Percentiles rank a stretch among this genome's conserved stretches.
Evolutionary conservation across 1,139 yeast genomes (phyloP).

Genomic region (Diutina neorugosa): DNA sequence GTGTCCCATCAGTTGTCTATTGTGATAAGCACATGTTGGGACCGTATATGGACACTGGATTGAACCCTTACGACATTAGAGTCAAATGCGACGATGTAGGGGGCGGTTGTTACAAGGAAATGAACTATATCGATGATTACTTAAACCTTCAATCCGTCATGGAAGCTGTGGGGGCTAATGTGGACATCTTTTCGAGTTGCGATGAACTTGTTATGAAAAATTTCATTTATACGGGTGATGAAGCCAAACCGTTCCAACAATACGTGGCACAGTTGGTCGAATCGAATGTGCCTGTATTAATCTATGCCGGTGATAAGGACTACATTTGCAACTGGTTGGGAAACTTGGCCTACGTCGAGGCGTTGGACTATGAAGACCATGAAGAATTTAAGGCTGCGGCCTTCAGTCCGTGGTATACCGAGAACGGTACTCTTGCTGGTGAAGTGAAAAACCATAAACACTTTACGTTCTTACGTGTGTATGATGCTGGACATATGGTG

Average conservation of each 20-base stretch:
- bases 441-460: slow-evolving; percentile 7
- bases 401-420: slow-evolving; percentile 29
- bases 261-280: slow-evolving; percentile 48
- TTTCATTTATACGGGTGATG: slow-evolving; percentile 51
- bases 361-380: slow-evolving; percentile 18
- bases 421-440: slow-evolving; percentile 22
- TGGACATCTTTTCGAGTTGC: slow-evolving; percentile 17
- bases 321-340: slow-evolving; percentile 30
- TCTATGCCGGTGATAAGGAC: slow-evolving; percentile 30
- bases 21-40: slow-evolving; percentile 7
- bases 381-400: slow-evolving; percentile 15
- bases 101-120: slow-evolving; percentile 45
- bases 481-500: slow-evolving; percentile 6
- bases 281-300: slow-evolving; percentile 26
- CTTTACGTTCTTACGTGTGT: slow-evolving; percentile 5
- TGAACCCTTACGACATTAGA: slow-evolving; percentile 62
- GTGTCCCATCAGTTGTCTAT: slow-evolving; percentile 7
- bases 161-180: slow-evolving; percentile 49
- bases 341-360: slow-evolving; percentile 24
- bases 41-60: slow-evolving; percentile 47
- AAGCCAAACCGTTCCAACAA: slow-evolving; percentile 52
- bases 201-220: slow-evolving; percentile 23
- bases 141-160: slow-evolving; percentile 50
- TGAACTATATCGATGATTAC: slow-evolving; percentile 43
- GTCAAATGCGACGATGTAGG: slow-evolving; percentile 30